Evolutionary conservation across 2,329 filamentous ascomycete species (phyloP).

Genomic region (Penicillium sclerotiorum): DNA sequence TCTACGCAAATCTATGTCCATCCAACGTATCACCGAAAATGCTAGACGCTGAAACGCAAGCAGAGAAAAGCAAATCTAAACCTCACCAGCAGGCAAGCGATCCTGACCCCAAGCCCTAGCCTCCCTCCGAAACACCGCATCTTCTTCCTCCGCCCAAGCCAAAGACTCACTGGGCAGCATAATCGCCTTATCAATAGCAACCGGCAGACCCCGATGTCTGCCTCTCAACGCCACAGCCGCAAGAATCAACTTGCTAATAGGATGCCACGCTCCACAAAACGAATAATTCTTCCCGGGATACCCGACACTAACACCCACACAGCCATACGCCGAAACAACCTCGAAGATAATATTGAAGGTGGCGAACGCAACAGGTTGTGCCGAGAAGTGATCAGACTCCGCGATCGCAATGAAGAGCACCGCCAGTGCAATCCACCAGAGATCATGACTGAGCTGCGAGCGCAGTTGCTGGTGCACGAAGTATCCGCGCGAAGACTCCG

Average conservation of each 20-base stretch:
- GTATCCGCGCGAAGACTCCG: constrained; percentile 45
- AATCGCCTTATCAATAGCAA: constrained; percentile 58
- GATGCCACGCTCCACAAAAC: constrained; percentile 58
- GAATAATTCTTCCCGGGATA: constrained; percentile 58
- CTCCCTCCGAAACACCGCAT: constrained; percentile 38
- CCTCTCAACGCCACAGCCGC: constrained; percentile 61
- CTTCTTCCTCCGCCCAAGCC: constrained; percentile 47
- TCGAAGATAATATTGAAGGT: constrained; percentile 62
- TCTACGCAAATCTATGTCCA: background rate
- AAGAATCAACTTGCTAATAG: constrained; percentile 61
- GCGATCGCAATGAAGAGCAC: constrained; percentile 63
- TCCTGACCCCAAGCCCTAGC: constrained; percentile 26
- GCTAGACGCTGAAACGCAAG: background rate
- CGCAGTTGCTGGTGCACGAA: constrained; percentile 62
- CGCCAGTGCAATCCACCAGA: constrained; percentile 67
- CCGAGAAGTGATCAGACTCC: constrained; percentile 58
- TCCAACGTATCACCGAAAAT: too few species aligned
- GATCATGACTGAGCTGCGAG: constrained; percentile 67
- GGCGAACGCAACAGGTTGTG: constrained; percentile 56
- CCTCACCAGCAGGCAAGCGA: constrained; percentile 28
- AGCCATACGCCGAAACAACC: constrained; percentile 57
- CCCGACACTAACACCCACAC: constrained; percentile 63
- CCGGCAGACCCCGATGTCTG: constrained; percentile 59
- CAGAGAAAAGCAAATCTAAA: constrained; percentile 17
- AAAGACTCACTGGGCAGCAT: constrained; percentile 44